phyloP scores from a whole-genome alignment of 2,329 filamentous ascomycete species.

The Mycosphaerella sp. region DNA sequence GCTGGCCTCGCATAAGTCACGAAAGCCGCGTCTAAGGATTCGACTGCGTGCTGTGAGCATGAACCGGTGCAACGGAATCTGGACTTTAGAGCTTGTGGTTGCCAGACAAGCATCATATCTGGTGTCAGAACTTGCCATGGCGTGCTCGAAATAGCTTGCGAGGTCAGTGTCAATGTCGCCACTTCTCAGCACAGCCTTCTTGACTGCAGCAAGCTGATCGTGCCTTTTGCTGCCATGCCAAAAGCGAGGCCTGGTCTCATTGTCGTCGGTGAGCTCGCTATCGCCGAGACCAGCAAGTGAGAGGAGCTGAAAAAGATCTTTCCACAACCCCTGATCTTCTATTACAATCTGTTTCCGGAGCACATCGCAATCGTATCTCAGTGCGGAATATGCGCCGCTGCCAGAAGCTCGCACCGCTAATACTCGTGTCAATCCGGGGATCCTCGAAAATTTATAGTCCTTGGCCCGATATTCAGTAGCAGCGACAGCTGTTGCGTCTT shows the following conservation, averaged over 20 bases:
- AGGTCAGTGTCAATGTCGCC: conserved; percentile 62
- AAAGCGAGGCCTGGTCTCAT: conserved; percentile 44
- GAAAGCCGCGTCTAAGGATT: conserved; percentile 57
- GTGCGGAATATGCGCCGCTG: conserved; percentile 82
- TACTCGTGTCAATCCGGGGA: conserved; percentile 81
- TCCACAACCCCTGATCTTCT: conserved; percentile 62
- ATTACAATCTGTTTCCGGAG: conserved; percentile 66
- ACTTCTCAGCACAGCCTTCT: conserved; percentile 55
- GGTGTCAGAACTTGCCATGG: conserved; percentile 36
- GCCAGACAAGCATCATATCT: conserved; percentile 41
- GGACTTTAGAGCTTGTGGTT: conserved; percentile 60
- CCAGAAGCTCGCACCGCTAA: conserved; percentile 78
- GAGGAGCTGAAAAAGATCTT: conserved; percentile 64
- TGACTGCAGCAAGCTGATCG: conserved; percentile 47
- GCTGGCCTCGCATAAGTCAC: conserved; percentile 51
- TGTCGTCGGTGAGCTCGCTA: conserved; percentile 29
- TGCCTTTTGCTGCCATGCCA: conserved; percentile 44
- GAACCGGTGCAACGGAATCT: conserved; percentile 77
- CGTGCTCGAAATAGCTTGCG: conserved; percentile 42
- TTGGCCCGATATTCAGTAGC: conserved; percentile 60
- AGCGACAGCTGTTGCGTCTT: conserved; percentile 53
- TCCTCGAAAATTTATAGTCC: conserved; percentile 90
- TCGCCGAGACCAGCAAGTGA: conserved; percentile 56
- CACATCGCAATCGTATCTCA: conserved; percentile 77
- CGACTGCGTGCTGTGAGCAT: conserved; percentile 69